phyloP scores from a whole-genome alignment of 495 filamentous ascomycete species.

The Penicillium malachiteum region DNA sequence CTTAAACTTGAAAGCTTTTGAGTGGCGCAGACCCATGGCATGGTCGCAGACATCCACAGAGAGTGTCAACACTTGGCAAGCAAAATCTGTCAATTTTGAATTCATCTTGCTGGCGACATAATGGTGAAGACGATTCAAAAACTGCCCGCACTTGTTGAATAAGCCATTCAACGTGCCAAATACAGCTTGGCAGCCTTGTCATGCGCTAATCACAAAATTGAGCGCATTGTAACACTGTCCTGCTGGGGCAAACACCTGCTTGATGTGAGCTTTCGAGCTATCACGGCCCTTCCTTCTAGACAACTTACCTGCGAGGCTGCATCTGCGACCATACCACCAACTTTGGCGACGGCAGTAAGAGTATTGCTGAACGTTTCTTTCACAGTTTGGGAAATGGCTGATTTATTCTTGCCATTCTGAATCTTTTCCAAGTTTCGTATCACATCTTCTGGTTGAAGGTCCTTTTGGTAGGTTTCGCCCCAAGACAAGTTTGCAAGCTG shows the following conservation, averaged over 20 bases:
- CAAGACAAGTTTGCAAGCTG: slow-evolving; percentile 2
- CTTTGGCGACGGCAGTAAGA: slow-evolving; percentile 2
- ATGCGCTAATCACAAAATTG: slow-evolving; percentile 14
- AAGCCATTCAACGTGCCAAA: slow-evolving; percentile 2
- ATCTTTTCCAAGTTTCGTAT: background rate
- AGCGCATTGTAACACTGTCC: slow-evolving; percentile 17
- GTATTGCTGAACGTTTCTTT: slow-evolving; percentile 4
- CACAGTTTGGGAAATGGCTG: background rate
- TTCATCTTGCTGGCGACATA: slow-evolving; percentile 9
- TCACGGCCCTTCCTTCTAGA: background rate
- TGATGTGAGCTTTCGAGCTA: background rate
- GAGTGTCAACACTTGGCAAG: background rate
- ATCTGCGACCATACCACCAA: slow-evolving; percentile 12
- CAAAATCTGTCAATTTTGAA: background rate
- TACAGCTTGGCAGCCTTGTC: slow-evolving; percentile 3
- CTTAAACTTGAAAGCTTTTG: slow-evolving; percentile 1
- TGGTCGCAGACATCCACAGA: slow-evolving; percentile 8
- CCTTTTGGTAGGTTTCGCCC: background rate
- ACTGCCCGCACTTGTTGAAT: slow-evolving; percentile 2
- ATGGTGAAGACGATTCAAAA: slow-evolving; percentile 4
- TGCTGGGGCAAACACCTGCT: slow-evolving; percentile 12
- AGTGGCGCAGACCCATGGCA: background rate
- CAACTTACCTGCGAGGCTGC: slow-evolving; percentile 9
- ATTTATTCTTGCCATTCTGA: background rate
- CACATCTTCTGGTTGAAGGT: background rate